Evolutionary conservation across 345 rosid species (phyloP), one percentile per base, ranked within the genome.

Genomic region (Passiflora organensis): DNA sequence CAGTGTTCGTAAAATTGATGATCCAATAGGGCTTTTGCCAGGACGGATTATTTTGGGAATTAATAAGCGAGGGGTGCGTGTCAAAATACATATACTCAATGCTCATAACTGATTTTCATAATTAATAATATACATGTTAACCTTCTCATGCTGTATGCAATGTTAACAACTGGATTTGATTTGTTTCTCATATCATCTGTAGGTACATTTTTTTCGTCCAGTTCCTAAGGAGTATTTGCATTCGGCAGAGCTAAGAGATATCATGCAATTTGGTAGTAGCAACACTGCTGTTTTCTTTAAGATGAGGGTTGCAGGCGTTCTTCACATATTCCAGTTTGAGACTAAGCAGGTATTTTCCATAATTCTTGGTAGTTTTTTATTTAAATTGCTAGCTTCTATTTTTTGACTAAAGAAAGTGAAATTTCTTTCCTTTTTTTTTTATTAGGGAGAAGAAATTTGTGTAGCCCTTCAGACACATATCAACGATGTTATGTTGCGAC

Each of bases 271-370:
- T 76, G 99, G 99, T 22, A 93, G 99, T 48, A 93, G 95, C 81
- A 89, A 93, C 63, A 82, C 91, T 60, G 99, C 96, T 63, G 96
- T 93, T 37, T 93, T 89, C 72, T 93, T 89, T 74, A 89, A 89
- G 76, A 93, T 93, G 99, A 80, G 96, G 73, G 99, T 93, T 56
- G 99, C 99, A 43, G 99, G 96, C 58, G 95, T 89, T 67, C 96
- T 93, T 70, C 96, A 93, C 71, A 82, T 89, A 58, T 88, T 93
- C 68, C 96, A 93, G 66, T 93, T 93, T 62, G 99, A 93, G 76
- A 86, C 99, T 15, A 93, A 89, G 75, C 99, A 93, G 99, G 99
- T 93, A 15, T 12, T 41, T 4, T 4, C 13, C 13, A 6, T 12
- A 41, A 41, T 41, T 41, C 13, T 15, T 41, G n/a, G 43, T 13